Percentiles rank a stretch among this genome's conserved stretches.
phyloP scores from a whole-genome alignment of 164 flowering plant genomes.

The Kalanchoe fedtschenkoi region DNA sequence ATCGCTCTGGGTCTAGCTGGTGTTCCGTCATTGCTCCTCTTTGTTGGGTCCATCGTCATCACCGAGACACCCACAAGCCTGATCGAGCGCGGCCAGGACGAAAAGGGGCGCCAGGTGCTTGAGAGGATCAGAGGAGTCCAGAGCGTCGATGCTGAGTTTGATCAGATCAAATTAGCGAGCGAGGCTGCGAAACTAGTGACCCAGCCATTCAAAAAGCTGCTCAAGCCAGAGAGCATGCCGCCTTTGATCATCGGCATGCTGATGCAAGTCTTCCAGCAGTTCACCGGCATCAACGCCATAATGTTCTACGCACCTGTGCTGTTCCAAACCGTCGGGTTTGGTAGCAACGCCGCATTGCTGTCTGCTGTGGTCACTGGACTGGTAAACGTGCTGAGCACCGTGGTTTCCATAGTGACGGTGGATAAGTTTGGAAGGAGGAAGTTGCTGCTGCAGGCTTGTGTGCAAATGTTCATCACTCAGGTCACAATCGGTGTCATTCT shows the following conservation, averaged over 20 bases:
- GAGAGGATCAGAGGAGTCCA: conserved; percentile 32
- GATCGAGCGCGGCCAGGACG: conserved; percentile 20
- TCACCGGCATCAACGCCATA: conserved; percentile 52
- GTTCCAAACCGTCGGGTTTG: conserved; percentile 45
- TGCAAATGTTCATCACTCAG: conserved; percentile 44
- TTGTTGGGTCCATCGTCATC: conserved; percentile 31
- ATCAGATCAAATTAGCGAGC: conserved; percentile 20
- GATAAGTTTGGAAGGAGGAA: conserved; percentile 35
- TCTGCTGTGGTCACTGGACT: conserved; percentile 38
- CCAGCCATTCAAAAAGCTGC: conserved; percentile 28
- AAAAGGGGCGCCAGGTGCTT: conserved; percentile 20
- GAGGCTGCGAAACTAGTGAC: conserved; percentile 24
- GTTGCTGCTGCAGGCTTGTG: conserved; percentile 35
- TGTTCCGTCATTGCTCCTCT: conserved; percentile 23
- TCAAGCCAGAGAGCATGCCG: conserved; percentile 26
- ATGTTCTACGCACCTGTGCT: conserved; percentile 53
- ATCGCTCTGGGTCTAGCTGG: conserved; percentile 30
- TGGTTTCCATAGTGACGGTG: conserved; percentile 29
- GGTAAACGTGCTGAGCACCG: conserved; percentile 32
- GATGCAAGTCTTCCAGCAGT: conserved; percentile 42
- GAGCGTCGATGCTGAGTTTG: conserved; percentile 26
- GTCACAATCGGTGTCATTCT: conserved; percentile 29
- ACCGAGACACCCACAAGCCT: conserved; percentile 44
- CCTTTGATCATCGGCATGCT: conserved; percentile 23
- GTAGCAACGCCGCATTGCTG: conserved; percentile 26